Base-by-base conservation (phyloP, 257 asterid genomes). In the Gynochthodes officinalis region DNA sequence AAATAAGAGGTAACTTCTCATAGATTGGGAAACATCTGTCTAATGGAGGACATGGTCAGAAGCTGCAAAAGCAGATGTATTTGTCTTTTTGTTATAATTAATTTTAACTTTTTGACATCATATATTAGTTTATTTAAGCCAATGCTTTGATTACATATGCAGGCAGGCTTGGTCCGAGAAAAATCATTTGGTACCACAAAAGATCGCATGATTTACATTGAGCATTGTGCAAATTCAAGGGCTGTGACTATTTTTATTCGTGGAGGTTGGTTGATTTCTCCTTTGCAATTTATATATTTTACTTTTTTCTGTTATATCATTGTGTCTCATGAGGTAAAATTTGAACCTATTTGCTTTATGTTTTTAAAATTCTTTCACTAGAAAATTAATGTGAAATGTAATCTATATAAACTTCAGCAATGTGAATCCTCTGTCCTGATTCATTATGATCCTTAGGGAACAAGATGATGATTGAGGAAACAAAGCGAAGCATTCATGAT, bases 391-490 rank as follows among this genome's bases (percentile, higher is more conserved):
- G 52, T 27, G 21, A 10, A 15, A 12, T 35, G 44, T 43, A 15
- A 5, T 30, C 13, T 14, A 27, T 52, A 25, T 3, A 37, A 18
- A 27, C 4, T 50, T 6, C 7, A 40, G 48, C 14, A 44, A 32
- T 32, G 16, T 32, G 2, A 42, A 23, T 23, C 43, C 15, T 9
- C 25, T 28, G 35, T 30, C 27, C 48, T 67, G 78, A 43, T 30
- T 57, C 6, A 57, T 39, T 50, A 14, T 64, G 76, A 54, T 74
- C 66, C 72, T 50, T 49, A 94, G 98, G 98, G 69, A 94, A 94
- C 89, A 94, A 94, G 92, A 94, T 94, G 98, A 91, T 94, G 82
- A 88, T 94, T 71, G 97, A 94, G 84, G 97, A 94, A 86, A 91
- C 98, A 40, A 94, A 91, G 64, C 98, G 98, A 72, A 94, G 98